A percentile compares a stretch with the other conserved stretches of the same genome.
These are phyloP conservation scores for Luffa acutangula DNA, from an alignment of 306 rosid genomes.

Conservation along the genomic window DNA sequence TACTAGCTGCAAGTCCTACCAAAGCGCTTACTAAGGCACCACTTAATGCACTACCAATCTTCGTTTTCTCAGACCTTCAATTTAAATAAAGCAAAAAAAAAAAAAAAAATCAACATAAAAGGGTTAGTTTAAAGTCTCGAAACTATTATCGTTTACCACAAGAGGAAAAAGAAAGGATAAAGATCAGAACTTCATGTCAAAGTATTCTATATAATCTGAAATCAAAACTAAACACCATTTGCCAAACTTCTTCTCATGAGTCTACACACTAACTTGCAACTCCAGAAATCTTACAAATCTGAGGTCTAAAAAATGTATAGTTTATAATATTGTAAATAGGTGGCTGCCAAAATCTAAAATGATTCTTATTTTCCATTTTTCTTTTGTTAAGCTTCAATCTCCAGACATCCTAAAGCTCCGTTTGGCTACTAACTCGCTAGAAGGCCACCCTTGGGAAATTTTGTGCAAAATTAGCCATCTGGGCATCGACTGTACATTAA, in stretches of 20 bases:
- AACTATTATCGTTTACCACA: too few species aligned
- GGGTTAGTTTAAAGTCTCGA: neutral
- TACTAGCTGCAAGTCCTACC: slow-evolving; percentile 62
- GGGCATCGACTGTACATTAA: neutral
- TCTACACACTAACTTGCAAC: neutral
- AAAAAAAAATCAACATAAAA: neutral
- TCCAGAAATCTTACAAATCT: neutral
- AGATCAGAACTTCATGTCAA: neutral
- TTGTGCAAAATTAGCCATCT: neutral
- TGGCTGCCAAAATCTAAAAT: too few species aligned
- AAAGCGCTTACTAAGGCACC: slow-evolving; percentile 57
- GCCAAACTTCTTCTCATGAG: neutral
- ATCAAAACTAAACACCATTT: neutral
- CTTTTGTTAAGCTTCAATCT: neutral
- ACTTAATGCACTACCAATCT: slow-evolving; percentile 54
- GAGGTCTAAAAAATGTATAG: neutral
- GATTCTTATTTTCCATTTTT: neutral
- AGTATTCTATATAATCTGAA: neutral
- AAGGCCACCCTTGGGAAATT: too few species aligned
- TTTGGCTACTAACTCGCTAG: neutral
- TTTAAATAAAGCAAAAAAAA: neutral
- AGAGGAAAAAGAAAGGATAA: neutral
- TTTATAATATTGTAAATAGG: neutral
- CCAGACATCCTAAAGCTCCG: neutral
- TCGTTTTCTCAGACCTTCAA: slow-evolving; percentile 58